Base-by-base conservation (phyloP, 345 rosid species). In the Gossypium australe region DNA sequence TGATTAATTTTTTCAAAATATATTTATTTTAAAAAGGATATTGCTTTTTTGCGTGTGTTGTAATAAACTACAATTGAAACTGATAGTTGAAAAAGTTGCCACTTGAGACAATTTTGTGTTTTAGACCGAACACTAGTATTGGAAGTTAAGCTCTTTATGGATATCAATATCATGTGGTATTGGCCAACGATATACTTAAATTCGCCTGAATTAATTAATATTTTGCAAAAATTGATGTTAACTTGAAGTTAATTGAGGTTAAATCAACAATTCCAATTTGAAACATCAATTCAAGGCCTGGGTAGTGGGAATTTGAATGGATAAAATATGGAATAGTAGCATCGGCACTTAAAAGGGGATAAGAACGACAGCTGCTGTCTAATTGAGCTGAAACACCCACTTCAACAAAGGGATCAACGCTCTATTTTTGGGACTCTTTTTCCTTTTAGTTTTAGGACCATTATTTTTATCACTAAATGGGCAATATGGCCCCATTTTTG, bases 361-460 rank as follows among this genome's bases (percentile, higher is more conserved):
- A 67, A 67, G 71, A 56, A 2, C 59, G 59, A 67, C 29, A 48
- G 57, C 71, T 47, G 56, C 71, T 14, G 24, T 67, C 12, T 13
- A 24, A 13, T 18, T 18, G 20, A 56, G 18, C 4, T 48, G 56
- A 67, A 24, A 67, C 7, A 7, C 25, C 52, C 38, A 47, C 43
- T 47, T 2, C 34, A 47, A 62, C 11, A 16, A 53, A 11, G 22
- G 14, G 10, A 41, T 10, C 24, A 49, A 45, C 14, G 58, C 29
- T 47, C 22, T 44, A 52, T 48, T 14, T 67, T 24, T 13, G 13
- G 13, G 49, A 48, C 63, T 66, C 14, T 56, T 65, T 72, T 57
- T 34, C 38, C 41, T 34, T 43, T 45, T 16, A 25, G 17, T 77
- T 77, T 16, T n/a, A 49, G 5, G 41, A 25, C 58, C 53, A 18